phyloP scores from a whole-genome alignment of 129 eudicot genomes.

The Centella asiatica region DNA sequence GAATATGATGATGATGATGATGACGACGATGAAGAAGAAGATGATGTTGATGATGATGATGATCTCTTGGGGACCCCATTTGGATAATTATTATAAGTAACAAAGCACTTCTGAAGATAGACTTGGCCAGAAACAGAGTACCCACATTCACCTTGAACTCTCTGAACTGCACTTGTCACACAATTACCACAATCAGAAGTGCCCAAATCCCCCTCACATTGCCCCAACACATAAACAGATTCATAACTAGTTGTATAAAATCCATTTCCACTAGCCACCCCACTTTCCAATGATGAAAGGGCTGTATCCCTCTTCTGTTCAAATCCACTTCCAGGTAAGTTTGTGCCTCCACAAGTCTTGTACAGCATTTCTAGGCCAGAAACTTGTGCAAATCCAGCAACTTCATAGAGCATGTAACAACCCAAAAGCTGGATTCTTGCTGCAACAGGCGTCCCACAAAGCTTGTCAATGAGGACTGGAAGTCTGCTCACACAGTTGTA shows the following conservation, averaged over 20 bases:
- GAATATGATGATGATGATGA: too few relatives aligned
- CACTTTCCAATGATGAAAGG: slow-evolving; percentile 41
- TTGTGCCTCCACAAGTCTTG: slow-evolving; percentile 63
- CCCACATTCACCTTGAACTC: slow-evolving; percentile 83
- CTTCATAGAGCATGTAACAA: slow-evolving; percentile 77
- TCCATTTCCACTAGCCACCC: slow-evolving; percentile 40
- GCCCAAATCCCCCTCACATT: slow-evolving; percentile 86
- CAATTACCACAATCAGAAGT: slow-evolving; percentile 66
- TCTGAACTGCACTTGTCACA: slow-evolving; percentile 70
- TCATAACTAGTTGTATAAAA: slow-evolving; percentile 57
- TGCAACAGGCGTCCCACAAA: slow-evolving; percentile 67
- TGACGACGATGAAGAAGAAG: slow-evolving; percentile 29
- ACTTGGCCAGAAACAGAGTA: slow-evolving; percentile 65
- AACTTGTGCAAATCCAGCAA: slow-evolving; percentile 63
- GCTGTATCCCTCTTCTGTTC: slow-evolving; percentile 65
- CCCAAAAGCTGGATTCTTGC: slow-evolving; percentile 82
- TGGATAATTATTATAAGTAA: slow-evolving; percentile 54
- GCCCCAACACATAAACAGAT: slow-evolving; percentile 62
- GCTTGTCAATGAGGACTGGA: slow-evolving; percentile 67
- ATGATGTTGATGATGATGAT: too few relatives aligned
- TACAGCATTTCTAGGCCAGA: slow-evolving; percentile 73
- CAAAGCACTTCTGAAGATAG: slow-evolving; percentile 66
- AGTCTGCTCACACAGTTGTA: slow-evolving; percentile 63
- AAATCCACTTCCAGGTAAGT: slow-evolving; percentile 43
- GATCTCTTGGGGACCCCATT: slow-evolving; percentile 54